Evolutionary conservation across 2,329 filamentous ascomycete genomes (phyloP), one percentile per base, ranked within the genome.

Genomic region (Penicillium sp.): DNA sequence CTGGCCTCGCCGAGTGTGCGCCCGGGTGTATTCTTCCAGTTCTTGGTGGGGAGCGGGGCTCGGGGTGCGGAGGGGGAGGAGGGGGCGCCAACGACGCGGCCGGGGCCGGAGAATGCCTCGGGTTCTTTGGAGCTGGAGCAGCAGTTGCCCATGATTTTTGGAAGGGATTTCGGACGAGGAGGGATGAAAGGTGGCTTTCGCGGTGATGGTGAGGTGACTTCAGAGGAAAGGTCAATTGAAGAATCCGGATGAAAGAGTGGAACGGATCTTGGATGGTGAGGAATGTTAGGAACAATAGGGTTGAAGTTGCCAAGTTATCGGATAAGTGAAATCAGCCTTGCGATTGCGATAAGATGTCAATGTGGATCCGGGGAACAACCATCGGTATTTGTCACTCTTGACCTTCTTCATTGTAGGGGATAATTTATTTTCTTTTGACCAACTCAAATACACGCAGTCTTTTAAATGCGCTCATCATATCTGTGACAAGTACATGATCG

Each of bases 71-170:
- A 57, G 54, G 74, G 60, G 8, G 78, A 71, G 18, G 56, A 34
- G 13, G 79, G 76, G 34, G 85, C 79, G 60, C 84, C 87, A 49
- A 95, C 79, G 34, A 85, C 82, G 49, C 89, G 87, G 54, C 90
- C 90, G 45, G 88, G 86, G 49, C 83, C 82, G 47, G 83, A 75
- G 76, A 91, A 94, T 71, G 83, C 79, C 63, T 88, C 85, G 41
- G 76, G 63, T 58, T 77, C 65, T 57, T 82, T 75, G 29, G 83
- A 81, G 71, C 90, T 91, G 69, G 90, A 89, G 77, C 89, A 96
- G 74, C 90, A 81, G 71, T 90, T 93, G 54, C 92, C 92, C 92
- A 96, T 96, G 59, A 53, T 71, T 38, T 45, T 31, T 26, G 45
- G 38, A 18, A 31, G 38, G 24, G 31, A 9, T 4, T 46, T 31